phyloP scores from a whole-genome alignment of 2,329 filamentous ascomycete genomes.

The Albifimbria verrucaria region DNA sequence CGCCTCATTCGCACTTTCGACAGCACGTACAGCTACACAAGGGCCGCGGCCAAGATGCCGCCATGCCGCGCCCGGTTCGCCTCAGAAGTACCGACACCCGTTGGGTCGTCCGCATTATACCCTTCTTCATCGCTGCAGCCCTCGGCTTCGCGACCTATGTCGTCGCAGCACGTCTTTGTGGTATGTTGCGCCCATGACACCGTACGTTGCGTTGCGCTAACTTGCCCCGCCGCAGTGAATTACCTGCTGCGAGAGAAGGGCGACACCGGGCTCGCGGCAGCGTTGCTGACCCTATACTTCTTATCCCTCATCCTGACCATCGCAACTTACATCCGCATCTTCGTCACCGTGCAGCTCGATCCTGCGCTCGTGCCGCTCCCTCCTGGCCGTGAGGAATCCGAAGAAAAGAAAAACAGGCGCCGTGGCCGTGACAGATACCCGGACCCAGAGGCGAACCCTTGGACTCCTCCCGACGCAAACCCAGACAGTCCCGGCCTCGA shows the following conservation, averaged over 20 bases:
- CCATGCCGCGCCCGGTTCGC: slow-evolving; percentile 25
- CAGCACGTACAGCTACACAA: background rate
- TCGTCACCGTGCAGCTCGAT: slow-evolving; percentile 64
- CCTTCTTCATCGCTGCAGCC: slow-evolving; percentile 62
- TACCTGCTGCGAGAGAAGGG: slow-evolving; percentile 58
- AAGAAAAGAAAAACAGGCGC: slow-evolving; percentile 18
- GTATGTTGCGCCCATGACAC: slow-evolving; percentile 43
- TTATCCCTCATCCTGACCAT: slow-evolving; percentile 66
- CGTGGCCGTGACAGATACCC: slow-evolving; percentile 11
- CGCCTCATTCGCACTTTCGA: background rate
- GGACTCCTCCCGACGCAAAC: slow-evolving; percentile 38
- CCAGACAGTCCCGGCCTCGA: slow-evolving; percentile 69
- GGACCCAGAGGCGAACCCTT: slow-evolving; percentile 24
- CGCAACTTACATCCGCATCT: slow-evolving; percentile 66
- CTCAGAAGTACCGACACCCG: slow-evolving; percentile 26
- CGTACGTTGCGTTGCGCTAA: slow-evolving; percentile 1
- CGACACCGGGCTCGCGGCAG: slow-evolving; percentile 58
- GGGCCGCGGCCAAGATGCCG: slow-evolving; percentile 21
- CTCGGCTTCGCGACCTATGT: slow-evolving; percentile 71
- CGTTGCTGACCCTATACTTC: slow-evolving; percentile 70
- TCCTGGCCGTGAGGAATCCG: slow-evolving; percentile 33
- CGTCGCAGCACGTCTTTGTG: slow-evolving; percentile 62
- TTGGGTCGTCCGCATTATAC: slow-evolving; percentile 56
- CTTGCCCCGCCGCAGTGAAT: slow-evolving; percentile 44
- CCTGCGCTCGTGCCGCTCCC: slow-evolving; percentile 69